Conservation (phyloP, 2,329 filamentous ascomycete species). For the Didymella pomorum region DNA sequence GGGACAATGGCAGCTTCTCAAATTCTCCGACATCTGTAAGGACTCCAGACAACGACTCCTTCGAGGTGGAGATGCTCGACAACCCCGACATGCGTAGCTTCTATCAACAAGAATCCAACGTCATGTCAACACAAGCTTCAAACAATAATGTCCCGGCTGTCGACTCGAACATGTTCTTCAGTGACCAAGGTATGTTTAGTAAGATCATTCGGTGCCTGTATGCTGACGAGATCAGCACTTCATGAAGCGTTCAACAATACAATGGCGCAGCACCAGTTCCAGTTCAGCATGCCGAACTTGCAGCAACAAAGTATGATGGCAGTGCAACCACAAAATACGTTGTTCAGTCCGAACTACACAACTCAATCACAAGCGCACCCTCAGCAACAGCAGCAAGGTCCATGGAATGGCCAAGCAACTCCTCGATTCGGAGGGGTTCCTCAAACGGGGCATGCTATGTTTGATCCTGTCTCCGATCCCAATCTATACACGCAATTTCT, state of each 20-base stretch:
- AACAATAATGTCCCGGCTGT: constrained; percentile 34
- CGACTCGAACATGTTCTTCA: constrained; percentile 34
- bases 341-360: constrained; percentile 35
- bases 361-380: constrained; percentile 1
- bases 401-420: constrained; percentile 45
- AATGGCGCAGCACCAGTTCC: constrained; percentile 35
- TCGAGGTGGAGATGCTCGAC: constrained; percentile 46
- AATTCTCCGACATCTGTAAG: constrained; percentile 47
- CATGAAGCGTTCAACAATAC: constrained; percentile 36
- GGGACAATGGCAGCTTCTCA: constrained; percentile 46
- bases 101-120: constrained; percentile 36
- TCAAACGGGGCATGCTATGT: constrained; percentile 39
- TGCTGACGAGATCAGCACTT: constrained; percentile 36
- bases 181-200: constrained; percentile 39
- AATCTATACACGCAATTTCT: constrained; percentile 31
- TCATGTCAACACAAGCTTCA: constrained; percentile 38
- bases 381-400: constrained; percentile 39
- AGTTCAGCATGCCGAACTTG: constrained; percentile 28
- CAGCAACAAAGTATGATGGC: constrained; percentile 29
- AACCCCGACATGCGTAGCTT: constrained; percentile 37
- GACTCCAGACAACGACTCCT: constrained; percentile 46
- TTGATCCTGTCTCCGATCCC: constrained; percentile 43
- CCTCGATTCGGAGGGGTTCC: constrained; percentile 38
- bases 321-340: constrained; percentile 30
- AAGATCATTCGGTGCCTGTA: too few species aligned